These are phyloP conservation scores for Debaryomyces fabryi DNA, from an alignment of 1,139 yeast species.

Conservation along the genomic window DNA sequence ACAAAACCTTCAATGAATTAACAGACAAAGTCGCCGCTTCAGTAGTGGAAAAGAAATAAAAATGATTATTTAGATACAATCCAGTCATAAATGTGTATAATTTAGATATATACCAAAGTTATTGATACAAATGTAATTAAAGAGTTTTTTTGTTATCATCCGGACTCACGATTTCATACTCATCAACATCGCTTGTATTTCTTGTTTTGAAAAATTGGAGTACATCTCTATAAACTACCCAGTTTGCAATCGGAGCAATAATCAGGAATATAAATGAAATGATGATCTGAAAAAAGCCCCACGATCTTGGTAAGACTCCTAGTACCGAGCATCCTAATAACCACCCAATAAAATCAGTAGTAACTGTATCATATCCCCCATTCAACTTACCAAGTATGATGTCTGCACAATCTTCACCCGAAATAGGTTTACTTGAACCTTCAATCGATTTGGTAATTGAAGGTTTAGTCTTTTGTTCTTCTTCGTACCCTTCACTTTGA, in stretches of 20 bases:
- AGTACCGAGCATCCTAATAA: constrained; percentile 65
- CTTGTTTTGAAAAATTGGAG: constrained; percentile 42
- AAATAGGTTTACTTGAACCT: constrained; percentile 76
- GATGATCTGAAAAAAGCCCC: constrained; percentile 56
- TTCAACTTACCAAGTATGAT: constrained; percentile 58
- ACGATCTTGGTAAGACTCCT: constrained; percentile 70
- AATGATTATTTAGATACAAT: not conserved
- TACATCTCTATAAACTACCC: constrained; percentile 59
- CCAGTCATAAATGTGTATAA: not conserved
- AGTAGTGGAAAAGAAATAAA: constrained; percentile 25
- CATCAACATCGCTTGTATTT: constrained; percentile 6
- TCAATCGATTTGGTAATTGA: constrained; percentile 79
- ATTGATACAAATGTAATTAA: not conserved
- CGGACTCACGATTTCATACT: constrained; percentile 2
- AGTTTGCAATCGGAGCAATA: constrained; percentile 64
- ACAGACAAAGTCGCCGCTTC: constrained; percentile 33
- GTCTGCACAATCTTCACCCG: constrained; percentile 68
- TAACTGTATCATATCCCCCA: constrained; percentile 71
- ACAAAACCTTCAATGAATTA: constrained; percentile 34
- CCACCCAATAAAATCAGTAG: constrained; percentile 90
- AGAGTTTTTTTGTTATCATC: constrained; percentile 1
- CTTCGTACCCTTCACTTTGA: constrained; percentile 80
- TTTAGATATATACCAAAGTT: not conserved
- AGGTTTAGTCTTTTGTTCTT: constrained; percentile 87
- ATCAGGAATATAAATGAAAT: constrained; percentile 55